Base-by-base conservation (phyloP, 2,329 filamentous ascomycete species). In the Paracoccidioides lutzii region DNA sequence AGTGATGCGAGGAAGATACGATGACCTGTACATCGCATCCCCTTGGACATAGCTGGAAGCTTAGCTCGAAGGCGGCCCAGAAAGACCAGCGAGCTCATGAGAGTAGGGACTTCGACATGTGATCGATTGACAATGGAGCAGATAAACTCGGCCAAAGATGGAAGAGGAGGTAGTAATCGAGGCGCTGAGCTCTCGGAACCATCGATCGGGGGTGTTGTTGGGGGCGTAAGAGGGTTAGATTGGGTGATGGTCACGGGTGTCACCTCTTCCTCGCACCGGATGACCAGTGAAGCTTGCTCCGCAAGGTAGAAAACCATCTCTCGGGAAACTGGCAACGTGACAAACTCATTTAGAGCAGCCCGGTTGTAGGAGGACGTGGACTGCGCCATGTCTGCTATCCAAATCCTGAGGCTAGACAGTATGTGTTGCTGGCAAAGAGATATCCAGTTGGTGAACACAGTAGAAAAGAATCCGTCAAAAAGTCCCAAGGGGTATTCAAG, bases 41-140 rank as follows among this genome's bases (percentile, higher is more conserved):
- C 93, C 75, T 95, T 95, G 64, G 93, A 91, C 68, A 95, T 90
- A 57, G 91, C 88, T 62, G 94, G 91, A 33, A 98, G 83, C 63
- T 88, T 85, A 53, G 85, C 80, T 74, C 85, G 87, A 66, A 98
- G 81, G 59, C 90, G 83, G 67, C 81, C 82, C 56, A 98, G 84
- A 78, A 96, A 98, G 70, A 97, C 90, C 43, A 98, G 81, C 6
- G 90, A 90, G 40, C 89, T 91, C 93, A 98, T 97, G 63, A 98
- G 81, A 6, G 93, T 98, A 10, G 93, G 88, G 54, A 96, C 90
- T 77, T 97, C 91, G 35, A 97, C 93, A 71, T 96, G 95, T 62
- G 91, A 97, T 58, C 87, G 86, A 67, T 88, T 82, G 59, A 97
- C 90, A 35, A 98, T 80, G 60, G 90, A 89, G 52, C 82, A 85